These are phyloP conservation scores for Scenedesmus sp. DNA, from an alignment of 163 green algal species.

Conservation along the genomic window DNA sequence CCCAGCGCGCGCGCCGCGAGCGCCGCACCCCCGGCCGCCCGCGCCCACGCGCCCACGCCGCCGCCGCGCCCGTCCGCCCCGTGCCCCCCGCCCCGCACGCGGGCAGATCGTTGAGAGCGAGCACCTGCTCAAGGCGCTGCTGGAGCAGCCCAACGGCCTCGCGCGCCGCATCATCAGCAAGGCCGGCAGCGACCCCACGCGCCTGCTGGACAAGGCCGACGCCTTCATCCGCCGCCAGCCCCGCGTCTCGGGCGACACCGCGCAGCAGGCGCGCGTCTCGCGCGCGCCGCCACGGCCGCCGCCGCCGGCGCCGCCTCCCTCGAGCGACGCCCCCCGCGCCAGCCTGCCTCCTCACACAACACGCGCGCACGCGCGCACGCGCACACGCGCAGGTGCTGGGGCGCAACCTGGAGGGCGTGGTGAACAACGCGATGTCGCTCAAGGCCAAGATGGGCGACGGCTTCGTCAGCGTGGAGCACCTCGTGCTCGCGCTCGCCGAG, in stretches of 20 bases:
- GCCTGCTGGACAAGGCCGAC: constrained; percentile 82
- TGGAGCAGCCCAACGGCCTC: constrained; percentile 96
- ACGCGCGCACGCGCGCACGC: neutral
- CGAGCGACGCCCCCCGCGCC: too few relatives aligned
- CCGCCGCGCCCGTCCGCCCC: neutral
- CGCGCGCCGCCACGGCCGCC: neutral
- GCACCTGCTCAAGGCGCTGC: constrained; percentile 95
- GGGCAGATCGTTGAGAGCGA: constrained; percentile 93
- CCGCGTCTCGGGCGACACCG: constrained; percentile 74
- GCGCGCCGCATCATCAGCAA: constrained; percentile 85
- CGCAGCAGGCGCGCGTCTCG: constrained; percentile 59
- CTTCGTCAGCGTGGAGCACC: constrained; percentile 94
- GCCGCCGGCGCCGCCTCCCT: neutral
- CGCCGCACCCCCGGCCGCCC: too few relatives aligned
- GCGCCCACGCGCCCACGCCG: too few relatives aligned
- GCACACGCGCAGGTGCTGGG: constrained; percentile 88
- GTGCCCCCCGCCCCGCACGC: neutral
- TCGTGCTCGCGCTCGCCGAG: constrained; percentile 81
- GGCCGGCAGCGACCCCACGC: constrained; percentile 83
- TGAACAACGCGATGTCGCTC: constrained; percentile 79
- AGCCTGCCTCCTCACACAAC: too few relatives aligned
- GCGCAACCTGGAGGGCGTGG: constrained; percentile 89
- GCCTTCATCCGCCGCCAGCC: constrained; percentile 77
- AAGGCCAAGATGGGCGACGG: constrained; percentile 82
- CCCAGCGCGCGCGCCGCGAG: too few relatives aligned